phyloP scores from a whole-genome alignment of 176 grass and related monocot species.

The Zizania latifolia region DNA sequence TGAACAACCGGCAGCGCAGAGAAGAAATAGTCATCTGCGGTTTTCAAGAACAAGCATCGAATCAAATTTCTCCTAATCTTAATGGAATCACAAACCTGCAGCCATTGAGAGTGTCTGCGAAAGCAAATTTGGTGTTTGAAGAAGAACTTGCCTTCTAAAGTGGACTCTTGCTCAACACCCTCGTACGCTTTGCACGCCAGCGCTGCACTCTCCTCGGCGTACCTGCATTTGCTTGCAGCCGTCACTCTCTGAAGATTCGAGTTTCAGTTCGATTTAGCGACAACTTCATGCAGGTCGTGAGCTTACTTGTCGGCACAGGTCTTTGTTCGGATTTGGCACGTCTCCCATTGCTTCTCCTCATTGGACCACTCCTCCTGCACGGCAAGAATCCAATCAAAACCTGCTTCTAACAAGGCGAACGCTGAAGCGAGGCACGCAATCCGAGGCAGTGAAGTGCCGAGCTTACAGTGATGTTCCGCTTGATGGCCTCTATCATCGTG shows the following conservation, averaged over 20 bases:
- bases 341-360: conserved; percentile 49
- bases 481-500: conserved; percentile 69
- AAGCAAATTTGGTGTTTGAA: background rate
- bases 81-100: background rate
- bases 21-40: conserved; percentile 57
- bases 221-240: conserved; percentile 22
- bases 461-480: conserved; percentile 77
- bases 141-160: conserved; percentile 34
- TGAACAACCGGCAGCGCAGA: conserved; percentile 35
- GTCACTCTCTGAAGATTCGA: background rate
- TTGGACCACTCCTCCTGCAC: conserved; percentile 41
- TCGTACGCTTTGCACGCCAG: conserved; percentile 44
- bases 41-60: background rate
- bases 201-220: conserved; percentile 41
- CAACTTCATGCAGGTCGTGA: background rate
- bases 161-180: conserved; percentile 41
- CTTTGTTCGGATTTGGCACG: conserved; percentile 29
- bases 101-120: background rate
- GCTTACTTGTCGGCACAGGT: conserved; percentile 45
- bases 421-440: background rate
- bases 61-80: background rate
- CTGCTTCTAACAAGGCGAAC: background rate
- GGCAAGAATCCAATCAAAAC: background rate
- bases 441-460: background rate
- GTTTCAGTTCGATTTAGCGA: background rate